These are phyloP conservation scores for Aspergillus sp. DNA, from an alignment of 2,329 filamentous ascomycete species.

Conservation along the genomic window DNA sequence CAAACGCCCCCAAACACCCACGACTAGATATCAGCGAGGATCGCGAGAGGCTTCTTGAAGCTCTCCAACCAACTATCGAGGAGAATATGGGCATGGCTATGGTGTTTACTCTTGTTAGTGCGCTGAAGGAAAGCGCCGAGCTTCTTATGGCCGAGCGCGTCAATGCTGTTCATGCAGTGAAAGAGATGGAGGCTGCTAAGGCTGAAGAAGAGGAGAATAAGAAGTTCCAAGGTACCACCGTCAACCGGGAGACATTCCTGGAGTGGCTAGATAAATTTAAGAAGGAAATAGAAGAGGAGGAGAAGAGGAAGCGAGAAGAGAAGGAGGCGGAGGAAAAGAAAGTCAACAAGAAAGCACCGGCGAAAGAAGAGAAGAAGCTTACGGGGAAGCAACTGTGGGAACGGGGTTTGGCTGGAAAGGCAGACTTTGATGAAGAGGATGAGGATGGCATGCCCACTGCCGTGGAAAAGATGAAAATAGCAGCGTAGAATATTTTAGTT, in stretches of 20 bases:
- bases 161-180: slow-evolving; percentile 57
- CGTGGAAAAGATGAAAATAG: slow-evolving; percentile 71
- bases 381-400: slow-evolving; percentile 79
- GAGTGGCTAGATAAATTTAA: slow-evolving; percentile 78
- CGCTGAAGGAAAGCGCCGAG: slow-evolving; percentile 89
- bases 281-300: slow-evolving; percentile 76
- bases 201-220: slow-evolving; percentile 88
- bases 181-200: slow-evolving; percentile 56
- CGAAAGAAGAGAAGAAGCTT: slow-evolving; percentile 65
- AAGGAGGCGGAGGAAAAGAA: slow-evolving; percentile 77
- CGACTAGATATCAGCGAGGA: slow-evolving; percentile 80
- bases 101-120: slow-evolving; percentile 87
- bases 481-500: slow-evolving; percentile 45
- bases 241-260: slow-evolving; percentile 82
- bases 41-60: slow-evolving; percentile 69
- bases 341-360: slow-evolving; percentile 73
- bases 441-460: slow-evolving; percentile 60
- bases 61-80: slow-evolving; percentile 72
- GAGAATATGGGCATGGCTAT: slow-evolving; percentile 97
- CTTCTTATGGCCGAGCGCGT: slow-evolving; percentile 73
- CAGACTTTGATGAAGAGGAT: slow-evolving; percentile 65
- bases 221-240: slow-evolving; percentile 89
- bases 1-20: slow-evolving; percentile 67
- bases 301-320: slow-evolving; percentile 65
- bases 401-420: slow-evolving; percentile 66